Conservation (phyloP, 495 filamentous ascomycete genomes). For the Penicillium desertorum region DNA sequence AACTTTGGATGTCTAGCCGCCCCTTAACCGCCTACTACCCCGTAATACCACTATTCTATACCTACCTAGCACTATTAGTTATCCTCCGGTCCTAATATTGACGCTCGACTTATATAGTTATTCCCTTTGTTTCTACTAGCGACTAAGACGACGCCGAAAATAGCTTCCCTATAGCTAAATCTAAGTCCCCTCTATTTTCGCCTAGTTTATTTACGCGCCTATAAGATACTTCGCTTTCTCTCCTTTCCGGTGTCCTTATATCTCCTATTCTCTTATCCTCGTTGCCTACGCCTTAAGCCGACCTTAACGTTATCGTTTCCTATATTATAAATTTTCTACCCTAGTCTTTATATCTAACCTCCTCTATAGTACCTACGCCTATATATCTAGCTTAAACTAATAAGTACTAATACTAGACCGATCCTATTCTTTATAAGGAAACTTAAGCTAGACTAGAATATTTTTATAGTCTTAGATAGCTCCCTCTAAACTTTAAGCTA, state of each 20-base stretch:
- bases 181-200: conserved; percentile 6
- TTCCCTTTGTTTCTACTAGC: conserved; percentile 11
- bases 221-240: conserved; percentile 24
- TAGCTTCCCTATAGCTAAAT: conserved; percentile 15
- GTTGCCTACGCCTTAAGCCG: not conserved
- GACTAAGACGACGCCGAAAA: conserved; percentile 19
- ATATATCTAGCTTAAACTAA: conserved; percentile 21
- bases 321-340: not conserved
- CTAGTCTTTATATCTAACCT: conserved; percentile 1
- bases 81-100: conserved; percentile 17
- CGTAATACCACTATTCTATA: conserved; percentile 15
- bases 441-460: conserved; percentile 33
- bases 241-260: conserved; percentile 13
- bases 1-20: conserved; percentile 14
- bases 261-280: conserved; percentile 7
- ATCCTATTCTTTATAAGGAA: conserved; percentile 36
- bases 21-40: conserved; percentile 13
- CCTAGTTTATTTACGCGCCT: conserved; percentile 13
- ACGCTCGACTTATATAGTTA: conserved; percentile 13
- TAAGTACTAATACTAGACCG: conserved; percentile 33
- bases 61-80: conserved; percentile 3
- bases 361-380: conserved; percentile 17
- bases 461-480: conserved; percentile 30
- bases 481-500: conserved; percentile 33
- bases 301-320: conserved; percentile 7